A percentile compares a stretch with the other conserved stretches of the same genome.
These are phyloP conservation scores for Saprolegnia parasitica DNA, from an alignment of 352 stramenopile species.

Conservation along the genomic window DNA sequence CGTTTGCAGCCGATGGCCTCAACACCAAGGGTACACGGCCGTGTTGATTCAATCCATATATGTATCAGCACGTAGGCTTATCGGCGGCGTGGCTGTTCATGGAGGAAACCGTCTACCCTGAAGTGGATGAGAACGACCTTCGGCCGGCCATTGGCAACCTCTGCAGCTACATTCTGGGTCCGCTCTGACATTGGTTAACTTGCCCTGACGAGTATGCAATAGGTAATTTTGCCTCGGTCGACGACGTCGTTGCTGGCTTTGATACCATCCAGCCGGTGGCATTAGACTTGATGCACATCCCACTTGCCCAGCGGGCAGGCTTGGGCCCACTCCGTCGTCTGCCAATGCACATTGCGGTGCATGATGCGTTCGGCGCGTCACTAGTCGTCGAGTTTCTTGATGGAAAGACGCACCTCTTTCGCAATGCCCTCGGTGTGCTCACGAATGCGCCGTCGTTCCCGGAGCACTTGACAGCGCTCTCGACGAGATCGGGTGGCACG, in stretches of 20 bases:
- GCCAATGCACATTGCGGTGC: slow-evolving; percentile 58
- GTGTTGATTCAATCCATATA: background rate
- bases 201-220: background rate
- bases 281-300: slow-evolving; percentile 32
- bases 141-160: slow-evolving; percentile 48
- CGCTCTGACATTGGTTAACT: slow-evolving; percentile 16
- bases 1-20: slow-evolving; percentile 48
- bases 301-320: slow-evolving; percentile 1
- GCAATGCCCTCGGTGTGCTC: slow-evolving; percentile 58
- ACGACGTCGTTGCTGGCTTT: slow-evolving; percentile 49
- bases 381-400: slow-evolving; percentile 69
- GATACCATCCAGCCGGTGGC: slow-evolving; percentile 48
- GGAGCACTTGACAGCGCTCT: slow-evolving; percentile 40
- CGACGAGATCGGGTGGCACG: slow-evolving; percentile 5
- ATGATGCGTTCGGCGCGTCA: slow-evolving; percentile 52
- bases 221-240: slow-evolving; percentile 43
- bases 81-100: slow-evolving; percentile 53
- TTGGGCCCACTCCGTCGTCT: slow-evolving; percentile 9
- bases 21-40: slow-evolving; percentile 39
- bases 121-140: slow-evolving; percentile 27
- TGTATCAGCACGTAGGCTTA: slow-evolving; percentile 34
- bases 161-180: slow-evolving; percentile 61
- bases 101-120: slow-evolving; percentile 46
- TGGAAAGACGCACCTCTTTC: slow-evolving; percentile 44
- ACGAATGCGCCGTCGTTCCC: slow-evolving; percentile 52